A percentile compares a stretch with the other conserved stretches of the same genome.
phyloP scores from a whole-genome alignment of 176 grass and related monocot species.

The Carex scoparia region DNA sequence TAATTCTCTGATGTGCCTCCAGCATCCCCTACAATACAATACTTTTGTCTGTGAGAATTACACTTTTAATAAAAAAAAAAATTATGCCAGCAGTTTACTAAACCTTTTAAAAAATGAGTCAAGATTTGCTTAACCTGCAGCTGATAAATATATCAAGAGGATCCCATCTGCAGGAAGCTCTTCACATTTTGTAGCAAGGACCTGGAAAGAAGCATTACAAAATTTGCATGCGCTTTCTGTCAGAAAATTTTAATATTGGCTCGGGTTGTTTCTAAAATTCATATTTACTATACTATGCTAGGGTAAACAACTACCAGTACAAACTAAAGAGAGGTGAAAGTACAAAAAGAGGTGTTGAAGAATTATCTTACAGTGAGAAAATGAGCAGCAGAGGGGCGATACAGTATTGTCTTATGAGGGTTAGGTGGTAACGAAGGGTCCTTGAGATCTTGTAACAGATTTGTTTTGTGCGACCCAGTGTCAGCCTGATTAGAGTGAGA shows the following conservation, averaged over 20 bases:
- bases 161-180: constrained; percentile 78
- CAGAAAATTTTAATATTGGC: neutral
- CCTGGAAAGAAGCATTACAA: constrained; percentile 37
- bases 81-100: neutral
- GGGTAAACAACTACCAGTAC: neutral
- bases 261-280: neutral
- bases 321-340: constrained; percentile 5
- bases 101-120: constrained; percentile 11
- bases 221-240: neutral
- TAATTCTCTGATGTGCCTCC: constrained; percentile 41
- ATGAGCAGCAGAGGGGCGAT: constrained; percentile 68
- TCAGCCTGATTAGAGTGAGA: constrained; percentile 45
- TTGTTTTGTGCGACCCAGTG: constrained; percentile 47
- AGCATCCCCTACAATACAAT: constrained; percentile 51
- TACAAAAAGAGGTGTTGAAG: constrained; percentile 1
- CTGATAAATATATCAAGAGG: constrained; percentile 86
- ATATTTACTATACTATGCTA: neutral
- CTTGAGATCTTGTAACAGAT: constrained; percentile 72
- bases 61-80: neutral
- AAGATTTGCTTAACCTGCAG: constrained; percentile 50
- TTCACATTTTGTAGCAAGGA: constrained; percentile 87
- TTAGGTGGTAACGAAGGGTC: constrained; percentile 75
- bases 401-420: constrained; percentile 69
- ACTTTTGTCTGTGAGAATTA: constrained; percentile 9
- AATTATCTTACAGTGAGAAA: constrained; percentile 58